phyloP scores from a whole-genome alignment of 2,329 filamentous ascomycete genomes.

The Pseudogymnoascus sp. region DNA sequence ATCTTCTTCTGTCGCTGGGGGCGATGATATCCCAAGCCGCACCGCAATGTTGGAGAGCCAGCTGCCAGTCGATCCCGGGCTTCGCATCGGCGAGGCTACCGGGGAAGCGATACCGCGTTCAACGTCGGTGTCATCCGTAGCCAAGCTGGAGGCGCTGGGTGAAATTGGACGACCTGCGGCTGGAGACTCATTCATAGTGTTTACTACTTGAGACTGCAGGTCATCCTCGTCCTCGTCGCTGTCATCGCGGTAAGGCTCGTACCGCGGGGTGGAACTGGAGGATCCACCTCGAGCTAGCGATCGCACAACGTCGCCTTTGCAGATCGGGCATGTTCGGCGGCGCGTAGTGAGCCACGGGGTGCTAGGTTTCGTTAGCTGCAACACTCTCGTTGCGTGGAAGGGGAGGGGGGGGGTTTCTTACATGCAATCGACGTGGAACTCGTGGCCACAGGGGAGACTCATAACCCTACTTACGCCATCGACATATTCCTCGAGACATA shows the following conservation, averaged over 20 bases:
- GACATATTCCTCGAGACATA: slow-evolving; percentile 92
- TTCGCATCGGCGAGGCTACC: background rate
- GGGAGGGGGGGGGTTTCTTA: no score
- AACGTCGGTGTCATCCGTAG: slow-evolving; percentile 32
- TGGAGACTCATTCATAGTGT: background rate
- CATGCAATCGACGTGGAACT: slow-evolving; percentile 98
- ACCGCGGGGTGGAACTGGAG: slow-evolving; percentile 21
- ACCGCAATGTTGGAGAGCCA: background rate
- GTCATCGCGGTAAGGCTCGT: slow-evolving; percentile 31
- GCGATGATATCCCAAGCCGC: background rate
- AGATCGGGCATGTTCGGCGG: slow-evolving; percentile 94
- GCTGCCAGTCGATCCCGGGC: background rate
- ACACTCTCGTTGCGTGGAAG: slow-evolving; percentile 9
- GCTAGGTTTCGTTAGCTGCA: slow-evolving; percentile 36
- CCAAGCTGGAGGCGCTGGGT: background rate
- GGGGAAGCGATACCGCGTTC: slow-evolving; percentile 27
- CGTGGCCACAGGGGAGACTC: slow-evolving; percentile 94
- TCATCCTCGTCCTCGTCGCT: slow-evolving; percentile 30
- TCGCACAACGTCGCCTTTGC: slow-evolving; percentile 90
- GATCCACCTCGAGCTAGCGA: slow-evolving; percentile 44
- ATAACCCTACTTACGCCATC: slow-evolving; percentile 93
- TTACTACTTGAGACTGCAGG: background rate
- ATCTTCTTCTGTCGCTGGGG: background rate
- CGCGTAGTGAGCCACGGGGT: slow-evolving; percentile 95
- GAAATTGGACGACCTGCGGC: background rate